phyloP scores from a whole-genome alignment of 768 basidiomycete genomes.

The Lentinus brumalis region DNA sequence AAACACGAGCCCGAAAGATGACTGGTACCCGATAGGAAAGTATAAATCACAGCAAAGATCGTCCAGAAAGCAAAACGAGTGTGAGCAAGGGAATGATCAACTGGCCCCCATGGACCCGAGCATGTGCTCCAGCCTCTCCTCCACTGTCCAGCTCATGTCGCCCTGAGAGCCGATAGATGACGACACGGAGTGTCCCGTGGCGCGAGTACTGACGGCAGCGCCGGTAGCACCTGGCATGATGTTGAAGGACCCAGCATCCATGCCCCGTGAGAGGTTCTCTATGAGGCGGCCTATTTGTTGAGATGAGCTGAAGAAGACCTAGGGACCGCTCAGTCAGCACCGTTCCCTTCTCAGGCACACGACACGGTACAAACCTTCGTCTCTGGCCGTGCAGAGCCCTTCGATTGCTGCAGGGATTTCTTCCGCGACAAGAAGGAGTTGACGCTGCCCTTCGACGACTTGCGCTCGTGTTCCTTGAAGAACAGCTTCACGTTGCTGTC shows the following conservation, averaged over 20 bases:
- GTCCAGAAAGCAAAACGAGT: conserved; percentile 12
- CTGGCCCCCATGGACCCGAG: conserved; percentile 43
- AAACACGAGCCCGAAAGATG: conserved; percentile 7
- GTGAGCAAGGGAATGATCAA: conserved; percentile 24
- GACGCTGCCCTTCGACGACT: conserved; percentile 66
- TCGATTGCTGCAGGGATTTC: conserved; percentile 39
- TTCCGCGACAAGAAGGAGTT: conserved; percentile 61
- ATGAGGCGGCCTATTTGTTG: conserved; percentile 83
- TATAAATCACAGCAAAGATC: conserved; percentile 15
- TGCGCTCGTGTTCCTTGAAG: conserved; percentile 74
- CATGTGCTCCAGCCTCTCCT: conserved; percentile 78
- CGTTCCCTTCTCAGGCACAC: neutral
- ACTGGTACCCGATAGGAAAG: conserved; percentile 5
- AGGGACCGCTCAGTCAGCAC: neutral
- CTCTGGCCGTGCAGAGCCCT: conserved; percentile 68
- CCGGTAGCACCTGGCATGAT: conserved; percentile 47
- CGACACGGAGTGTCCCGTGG: conserved; percentile 51
- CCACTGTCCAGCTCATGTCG: conserved; percentile 69
- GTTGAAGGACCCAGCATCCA: conserved; percentile 85
- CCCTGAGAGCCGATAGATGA: conserved; percentile 63
- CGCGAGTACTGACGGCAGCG: conserved; percentile 33
- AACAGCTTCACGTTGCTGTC: conserved; percentile 70
- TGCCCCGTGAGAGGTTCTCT: conserved; percentile 77
- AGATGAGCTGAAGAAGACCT: conserved; percentile 78
- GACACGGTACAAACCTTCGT: conserved; percentile 63